These are phyloP conservation scores for Tetrapisispora nanseiensis DNA, from an alignment of 805 yeast species.

Conservation along the genomic window DNA sequence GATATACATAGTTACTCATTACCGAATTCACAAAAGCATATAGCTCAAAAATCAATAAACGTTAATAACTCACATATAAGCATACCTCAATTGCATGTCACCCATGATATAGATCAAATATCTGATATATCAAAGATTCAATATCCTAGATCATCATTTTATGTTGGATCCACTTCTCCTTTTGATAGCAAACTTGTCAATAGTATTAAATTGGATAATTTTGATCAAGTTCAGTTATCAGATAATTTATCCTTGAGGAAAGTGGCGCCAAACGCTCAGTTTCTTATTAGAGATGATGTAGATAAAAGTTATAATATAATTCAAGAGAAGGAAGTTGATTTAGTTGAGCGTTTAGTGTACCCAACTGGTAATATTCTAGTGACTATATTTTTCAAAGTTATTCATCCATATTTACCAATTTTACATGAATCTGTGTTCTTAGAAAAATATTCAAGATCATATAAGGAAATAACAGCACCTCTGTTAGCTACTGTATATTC, in stretches of 20 bases:
- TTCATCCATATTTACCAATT: conserved; percentile 88
- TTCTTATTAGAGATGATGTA: conserved; percentile 72
- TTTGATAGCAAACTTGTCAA: conserved; percentile 67
- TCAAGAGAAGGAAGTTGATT: conserved; percentile 70
- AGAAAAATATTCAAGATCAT: conserved; percentile 85
- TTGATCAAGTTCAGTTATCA: conserved; percentile 72
- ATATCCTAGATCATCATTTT: conserved; percentile 82
- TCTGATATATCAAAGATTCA: conserved; percentile 35
- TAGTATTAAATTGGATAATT: conserved; percentile 51
- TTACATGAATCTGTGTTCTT: conserved; percentile 83
- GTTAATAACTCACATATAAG: neutral
- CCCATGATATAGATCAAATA: neutral
- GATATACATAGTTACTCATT: neutral
- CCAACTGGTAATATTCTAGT: conserved; percentile 83
- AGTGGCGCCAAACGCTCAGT: conserved; percentile 68
- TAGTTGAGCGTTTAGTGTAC: conserved; percentile 75
- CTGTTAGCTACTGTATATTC: conserved; percentile 83
- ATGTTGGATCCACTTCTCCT: conserved; percentile 80
- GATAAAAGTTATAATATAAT: conserved; percentile 56
- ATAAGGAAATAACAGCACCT: conserved; percentile 86
- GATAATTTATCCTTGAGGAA: conserved; percentile 60
- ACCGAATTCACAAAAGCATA: neutral
- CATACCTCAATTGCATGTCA: neutral
- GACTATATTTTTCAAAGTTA: conserved; percentile 70
- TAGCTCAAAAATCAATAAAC: neutral